Conservation (phyloP, 148 eudicot genomes). For the Hydrangea macrophylla region DNA sequence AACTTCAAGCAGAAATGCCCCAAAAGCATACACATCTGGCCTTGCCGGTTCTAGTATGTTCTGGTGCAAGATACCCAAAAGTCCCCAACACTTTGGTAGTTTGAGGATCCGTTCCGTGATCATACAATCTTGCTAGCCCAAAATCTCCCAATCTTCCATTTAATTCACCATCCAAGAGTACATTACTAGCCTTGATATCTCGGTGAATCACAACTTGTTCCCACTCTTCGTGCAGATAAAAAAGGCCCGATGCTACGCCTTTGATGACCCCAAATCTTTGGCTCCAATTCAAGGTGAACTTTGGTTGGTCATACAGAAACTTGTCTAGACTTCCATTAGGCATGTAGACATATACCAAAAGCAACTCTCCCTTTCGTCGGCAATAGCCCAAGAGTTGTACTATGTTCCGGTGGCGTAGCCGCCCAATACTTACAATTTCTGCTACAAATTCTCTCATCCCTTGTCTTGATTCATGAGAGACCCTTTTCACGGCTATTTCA, state of each 20-base stretch:
- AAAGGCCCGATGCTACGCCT: constrained; percentile 35
- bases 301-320: constrained; percentile 22
- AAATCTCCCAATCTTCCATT: constrained; percentile 42
- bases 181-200: constrained; percentile 42
- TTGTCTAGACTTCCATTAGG: constrained; percentile 36
- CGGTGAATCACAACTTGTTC: constrained; percentile 39
- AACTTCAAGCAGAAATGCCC: constrained; percentile 36
- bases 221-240: constrained; percentile 35
- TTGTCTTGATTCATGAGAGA: constrained; percentile 35
- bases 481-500: constrained; percentile 31
- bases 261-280: constrained; percentile 35
- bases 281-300: constrained; percentile 24
- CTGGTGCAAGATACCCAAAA: constrained; percentile 43
- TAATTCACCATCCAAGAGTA: constrained; percentile 31
- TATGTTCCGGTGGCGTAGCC: constrained; percentile 32
- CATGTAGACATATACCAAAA: constrained; percentile 30
- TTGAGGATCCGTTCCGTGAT: constrained; percentile 29
- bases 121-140: constrained; percentile 35
- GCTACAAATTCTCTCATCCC: constrained; percentile 37
- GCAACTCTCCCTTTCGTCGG: constrained; percentile 26
- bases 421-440: constrained; percentile 30
- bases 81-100: constrained; percentile 37
- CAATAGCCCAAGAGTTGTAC: constrained; percentile 32
- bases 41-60: constrained; percentile 27
- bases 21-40: constrained; percentile 48